Percentiles rank a stretch among this genome's conserved stretches.
phyloP scores from a whole-genome alignment of 768 basidiomycete species.

The Infundibulicybe gibba region DNA sequence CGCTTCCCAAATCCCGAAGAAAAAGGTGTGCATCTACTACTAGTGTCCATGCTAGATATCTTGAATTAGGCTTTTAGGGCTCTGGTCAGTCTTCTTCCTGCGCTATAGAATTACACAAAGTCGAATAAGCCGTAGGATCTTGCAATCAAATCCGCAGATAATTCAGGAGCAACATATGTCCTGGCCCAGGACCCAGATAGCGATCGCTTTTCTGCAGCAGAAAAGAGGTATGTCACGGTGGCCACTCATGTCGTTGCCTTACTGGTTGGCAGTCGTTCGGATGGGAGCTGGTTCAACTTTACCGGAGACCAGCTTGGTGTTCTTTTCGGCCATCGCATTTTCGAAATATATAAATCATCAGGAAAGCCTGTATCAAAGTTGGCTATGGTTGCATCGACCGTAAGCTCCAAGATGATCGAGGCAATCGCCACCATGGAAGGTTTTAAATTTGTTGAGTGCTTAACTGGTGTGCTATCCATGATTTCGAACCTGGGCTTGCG shows the following conservation, averaged over 20 bases:
- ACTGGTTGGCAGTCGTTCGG: constrained; percentile 20
- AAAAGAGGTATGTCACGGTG: constrained; percentile 46
- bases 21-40: constrained; percentile 56
- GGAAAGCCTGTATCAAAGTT: constrained; percentile 52
- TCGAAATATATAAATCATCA: constrained; percentile 38
- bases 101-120: background rate
- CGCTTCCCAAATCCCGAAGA: constrained; percentile 90
- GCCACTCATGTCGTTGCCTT: constrained; percentile 1
- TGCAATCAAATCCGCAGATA: constrained; percentile 61
- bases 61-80: constrained; percentile 33
- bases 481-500: background rate
- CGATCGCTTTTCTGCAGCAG: constrained; percentile 78
- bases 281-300: constrained; percentile 65
- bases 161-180: constrained; percentile 53
- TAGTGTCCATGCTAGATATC: background rate
- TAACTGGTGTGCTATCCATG: constrained; percentile 57
- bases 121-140: constrained; percentile 47
- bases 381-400: constrained; percentile 86
- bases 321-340: constrained; percentile 37
- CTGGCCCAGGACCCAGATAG: constrained; percentile 90
- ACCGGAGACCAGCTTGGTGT: constrained; percentile 83
- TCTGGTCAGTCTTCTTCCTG: constrained; percentile 28
- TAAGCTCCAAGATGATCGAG: constrained; percentile 88
- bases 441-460: constrained; percentile 80
- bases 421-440: constrained; percentile 73